phyloP scores from a whole-genome alignment of 352 stramenopile species.

The Phytophthora pseudosyringae region DNA sequence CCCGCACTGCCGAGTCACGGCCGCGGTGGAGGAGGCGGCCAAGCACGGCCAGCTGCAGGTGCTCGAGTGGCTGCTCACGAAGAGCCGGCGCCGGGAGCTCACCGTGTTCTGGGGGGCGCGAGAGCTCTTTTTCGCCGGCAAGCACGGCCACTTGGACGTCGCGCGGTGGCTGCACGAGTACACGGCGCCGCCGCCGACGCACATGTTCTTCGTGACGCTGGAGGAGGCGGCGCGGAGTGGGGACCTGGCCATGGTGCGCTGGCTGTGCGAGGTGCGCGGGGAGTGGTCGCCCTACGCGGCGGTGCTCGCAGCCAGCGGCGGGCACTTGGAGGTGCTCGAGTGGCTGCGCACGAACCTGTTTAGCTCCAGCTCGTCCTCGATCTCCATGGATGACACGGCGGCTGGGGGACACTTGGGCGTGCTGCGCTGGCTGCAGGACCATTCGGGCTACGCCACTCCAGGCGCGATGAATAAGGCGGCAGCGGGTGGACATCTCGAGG shows the following conservation, averaged over 20 bases:
- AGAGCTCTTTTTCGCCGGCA: constrained; percentile 46
- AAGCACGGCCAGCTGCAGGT: constrained; percentile 36
- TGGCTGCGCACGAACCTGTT: constrained; percentile 45
- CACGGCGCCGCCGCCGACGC: constrained; percentile 37
- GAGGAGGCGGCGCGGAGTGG: constrained; percentile 40
- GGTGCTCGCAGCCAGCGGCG: constrained; percentile 35
- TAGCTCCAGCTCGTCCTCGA: constrained; percentile 38
- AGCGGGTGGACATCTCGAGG: constrained; percentile 51
- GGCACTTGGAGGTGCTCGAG: constrained; percentile 38
- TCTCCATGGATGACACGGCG: constrained; percentile 40
- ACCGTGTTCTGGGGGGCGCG: constrained; percentile 38
- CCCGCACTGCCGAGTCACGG: constrained; percentile 33
- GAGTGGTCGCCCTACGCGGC: constrained; percentile 44
- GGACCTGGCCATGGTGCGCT: constrained; percentile 38
- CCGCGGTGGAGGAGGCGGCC: constrained; percentile 37
- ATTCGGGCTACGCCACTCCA: constrained; percentile 36
- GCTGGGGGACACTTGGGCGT: constrained; percentile 34
- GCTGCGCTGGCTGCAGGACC: constrained; percentile 36
- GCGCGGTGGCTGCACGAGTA: constrained; percentile 44
- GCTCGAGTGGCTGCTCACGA: constrained; percentile 32
- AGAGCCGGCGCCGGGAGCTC: constrained; percentile 17
- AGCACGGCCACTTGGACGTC: constrained; percentile 36
- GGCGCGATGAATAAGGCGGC: constrained; percentile 67
- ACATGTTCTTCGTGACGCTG: constrained; percentile 52
- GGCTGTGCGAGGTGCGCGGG: constrained; percentile 39